phyloP scores from a whole-genome alignment of 257 asterid genomes.

The Salvia hispanica region DNA sequence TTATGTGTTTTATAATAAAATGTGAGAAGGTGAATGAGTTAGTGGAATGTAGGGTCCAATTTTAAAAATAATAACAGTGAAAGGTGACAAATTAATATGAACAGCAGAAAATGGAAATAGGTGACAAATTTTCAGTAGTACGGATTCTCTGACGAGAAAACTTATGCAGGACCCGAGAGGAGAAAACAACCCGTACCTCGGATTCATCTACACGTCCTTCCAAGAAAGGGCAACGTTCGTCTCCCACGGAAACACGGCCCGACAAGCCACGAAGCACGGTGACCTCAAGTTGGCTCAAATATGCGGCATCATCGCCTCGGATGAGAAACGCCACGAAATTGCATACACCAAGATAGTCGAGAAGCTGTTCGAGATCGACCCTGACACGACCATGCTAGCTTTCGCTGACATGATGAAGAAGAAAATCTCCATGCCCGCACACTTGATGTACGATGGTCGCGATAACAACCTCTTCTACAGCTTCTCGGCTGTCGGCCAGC shows the following conservation, averaged over 20 bases:
- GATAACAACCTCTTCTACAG: slow-evolving; percentile 64
- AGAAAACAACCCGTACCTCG: slow-evolving; percentile 79
- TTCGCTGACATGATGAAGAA: slow-evolving; percentile 87
- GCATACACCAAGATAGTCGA: slow-evolving; percentile 83
- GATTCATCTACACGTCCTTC: slow-evolving; percentile 81
- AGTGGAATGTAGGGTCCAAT: too few species aligned
- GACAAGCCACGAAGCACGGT: slow-evolving; percentile 71
- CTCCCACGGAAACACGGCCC: slow-evolving; percentile 80
- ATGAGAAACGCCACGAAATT: slow-evolving; percentile 83
- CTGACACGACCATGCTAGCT: slow-evolving; percentile 66
- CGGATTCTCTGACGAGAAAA: too few species aligned
- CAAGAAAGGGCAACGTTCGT: slow-evolving; percentile 86
- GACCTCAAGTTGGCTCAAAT: slow-evolving; percentile 75
- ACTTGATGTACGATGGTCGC: slow-evolving; percentile 79
- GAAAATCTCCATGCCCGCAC: slow-evolving; percentile 83
- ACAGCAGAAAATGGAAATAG: too few species aligned
- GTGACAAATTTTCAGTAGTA: too few species aligned
- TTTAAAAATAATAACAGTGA: too few species aligned
- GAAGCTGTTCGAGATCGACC: slow-evolving; percentile 77
- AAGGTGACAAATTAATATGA: too few species aligned
- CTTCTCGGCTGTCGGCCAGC: slow-evolving; percentile 74
- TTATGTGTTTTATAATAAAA: too few species aligned
- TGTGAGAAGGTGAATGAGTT: too few species aligned
- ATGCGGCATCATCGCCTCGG: slow-evolving; percentile 76
- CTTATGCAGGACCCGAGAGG: too few species aligned